Conservation (phyloP, 805 yeast genomes). For the Lipomyces chichibuensis region DNA sequence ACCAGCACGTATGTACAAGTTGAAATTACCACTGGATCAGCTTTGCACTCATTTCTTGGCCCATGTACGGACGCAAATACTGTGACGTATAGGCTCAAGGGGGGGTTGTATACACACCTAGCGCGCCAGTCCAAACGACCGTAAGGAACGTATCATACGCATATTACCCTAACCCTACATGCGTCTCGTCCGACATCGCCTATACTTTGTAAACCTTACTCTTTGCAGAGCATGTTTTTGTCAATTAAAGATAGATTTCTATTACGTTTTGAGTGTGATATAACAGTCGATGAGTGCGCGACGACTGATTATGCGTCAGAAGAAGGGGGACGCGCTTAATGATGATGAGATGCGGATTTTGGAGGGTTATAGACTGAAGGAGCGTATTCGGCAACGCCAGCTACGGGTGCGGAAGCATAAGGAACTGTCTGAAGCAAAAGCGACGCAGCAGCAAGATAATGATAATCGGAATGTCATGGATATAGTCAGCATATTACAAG, state of each 20-base stretch:
- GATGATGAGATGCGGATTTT: slow-evolving; percentile 18
- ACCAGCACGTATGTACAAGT: too few species aligned
- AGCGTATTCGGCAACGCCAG: slow-evolving; percentile 20
- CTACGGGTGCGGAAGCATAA: slow-evolving; percentile 14
- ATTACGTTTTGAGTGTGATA: background rate
- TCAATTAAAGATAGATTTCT: background rate
- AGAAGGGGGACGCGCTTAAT: slow-evolving; percentile 12
- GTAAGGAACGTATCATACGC: background rate
- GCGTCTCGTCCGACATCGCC: background rate
- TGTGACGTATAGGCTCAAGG: too few species aligned
- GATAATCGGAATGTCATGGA: slow-evolving; percentile 6
- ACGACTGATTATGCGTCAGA: slow-evolving; percentile 14
- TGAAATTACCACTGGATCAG: too few species aligned
- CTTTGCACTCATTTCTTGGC: too few species aligned
- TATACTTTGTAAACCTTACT: background rate
- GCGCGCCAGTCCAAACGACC: too few species aligned
- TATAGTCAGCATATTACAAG: slow-evolving; percentile 7
- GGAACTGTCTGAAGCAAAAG: background rate
- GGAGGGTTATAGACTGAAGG: slow-evolving; percentile 12
- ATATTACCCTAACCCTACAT: background rate
- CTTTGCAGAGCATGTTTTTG: background rate
- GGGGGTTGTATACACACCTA: too few species aligned
- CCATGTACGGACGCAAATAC: too few species aligned
- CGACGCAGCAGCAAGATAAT: background rate
- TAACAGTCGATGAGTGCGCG: slow-evolving; percentile 11